Percentiles rank a stretch among this genome's conserved stretches.
Evolutionary conservation across 768 basidiomycete genomes (phyloP).

Genomic region (Lactifluus volemus): DNA sequence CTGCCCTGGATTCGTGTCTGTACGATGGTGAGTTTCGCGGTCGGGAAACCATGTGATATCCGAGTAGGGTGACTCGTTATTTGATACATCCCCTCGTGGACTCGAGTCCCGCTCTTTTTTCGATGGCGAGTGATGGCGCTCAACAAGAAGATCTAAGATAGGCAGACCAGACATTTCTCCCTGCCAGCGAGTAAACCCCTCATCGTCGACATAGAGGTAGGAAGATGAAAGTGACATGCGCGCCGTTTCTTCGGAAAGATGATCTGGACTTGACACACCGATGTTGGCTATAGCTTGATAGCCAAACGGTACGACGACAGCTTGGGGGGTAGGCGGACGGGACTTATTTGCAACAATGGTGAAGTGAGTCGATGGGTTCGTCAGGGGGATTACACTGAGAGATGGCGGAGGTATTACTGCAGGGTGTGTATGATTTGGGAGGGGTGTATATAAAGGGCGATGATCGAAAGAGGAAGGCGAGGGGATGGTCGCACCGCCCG

Average conservation of each 20-base stretch:
- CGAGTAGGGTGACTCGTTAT: neutral
- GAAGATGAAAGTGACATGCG: constrained; percentile 64
- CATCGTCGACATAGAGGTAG: constrained; percentile 81
- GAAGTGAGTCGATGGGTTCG: constrained; percentile 76
- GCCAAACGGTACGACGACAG: constrained; percentile 35
- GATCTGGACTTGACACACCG: constrained; percentile 29
- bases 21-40: constrained; percentile 56
- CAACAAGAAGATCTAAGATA: constrained; percentile 74
- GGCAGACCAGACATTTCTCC: constrained; percentile 91
- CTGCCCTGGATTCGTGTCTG: constrained; percentile 78
- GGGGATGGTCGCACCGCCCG: constrained; percentile 37
- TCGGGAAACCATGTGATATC: constrained; percentile 72
- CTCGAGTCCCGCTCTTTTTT: constrained; percentile 29
- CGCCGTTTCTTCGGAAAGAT: constrained; percentile 47
- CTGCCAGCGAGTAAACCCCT: constrained; percentile 83
- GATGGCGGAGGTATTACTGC: constrained; percentile 71
- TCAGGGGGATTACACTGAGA: constrained; percentile 67
- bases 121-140: constrained; percentile 43
- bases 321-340: constrained; percentile 38
- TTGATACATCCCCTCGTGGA: constrained; percentile 16
- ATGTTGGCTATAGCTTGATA: constrained; percentile 17
- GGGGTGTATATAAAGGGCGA: constrained; percentile 30
- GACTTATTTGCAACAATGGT: constrained; percentile 35
- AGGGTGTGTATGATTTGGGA: constrained; percentile 34
- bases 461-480: constrained; percentile 27